Percentiles rank a stretch among this genome's conserved stretches.
phyloP scores from a whole-genome alignment of 1,139 yeast species.

The Pneumocystis sp. region DNA sequence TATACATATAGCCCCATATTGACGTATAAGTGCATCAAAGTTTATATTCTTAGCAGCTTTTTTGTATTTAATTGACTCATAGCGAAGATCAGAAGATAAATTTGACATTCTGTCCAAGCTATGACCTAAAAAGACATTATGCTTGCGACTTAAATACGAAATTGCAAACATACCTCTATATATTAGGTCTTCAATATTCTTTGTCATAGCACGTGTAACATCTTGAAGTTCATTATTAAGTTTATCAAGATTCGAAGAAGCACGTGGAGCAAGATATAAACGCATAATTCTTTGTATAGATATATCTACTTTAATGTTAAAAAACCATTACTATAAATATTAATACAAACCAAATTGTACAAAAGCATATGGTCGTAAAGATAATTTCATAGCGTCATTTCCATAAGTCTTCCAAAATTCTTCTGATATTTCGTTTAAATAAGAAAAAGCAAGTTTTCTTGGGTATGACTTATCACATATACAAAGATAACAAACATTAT shows the following conservation, averaged over 20 bases:
- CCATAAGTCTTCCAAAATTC: constrained; percentile 78
- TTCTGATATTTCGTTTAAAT: constrained; percentile 61
- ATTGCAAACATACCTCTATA: constrained; percentile 92
- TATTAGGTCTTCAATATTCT: constrained; percentile 82
- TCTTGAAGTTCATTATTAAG: constrained; percentile 79
- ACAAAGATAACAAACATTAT: constrained; percentile 57
- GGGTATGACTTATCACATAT: constrained; percentile 72
- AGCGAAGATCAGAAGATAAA: constrained; percentile 61
- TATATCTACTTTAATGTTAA: constrained; percentile 23
- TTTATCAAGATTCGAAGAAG: constrained; percentile 73
- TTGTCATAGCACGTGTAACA: constrained; percentile 89
- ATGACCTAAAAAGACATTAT: background rate
- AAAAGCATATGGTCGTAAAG: constrained; percentile 76
- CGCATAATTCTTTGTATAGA: constrained; percentile 79
- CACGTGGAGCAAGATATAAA: constrained; percentile 79
- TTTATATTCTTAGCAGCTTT: constrained; percentile 84
- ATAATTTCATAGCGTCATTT: constrained; percentile 44
- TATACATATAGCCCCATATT: constrained; percentile 75
- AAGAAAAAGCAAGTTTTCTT: constrained; percentile 75
- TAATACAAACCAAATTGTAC: constrained; percentile 52
- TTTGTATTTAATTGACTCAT: constrained; percentile 75
- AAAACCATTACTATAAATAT: background rate
- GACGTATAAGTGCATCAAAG: constrained; percentile 72
- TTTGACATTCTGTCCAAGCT: constrained; percentile 49
- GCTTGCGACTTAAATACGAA: constrained; percentile 19